Conservation (phyloP, 139 green algal genomes). For the Micractinium conductrix region DNA sequence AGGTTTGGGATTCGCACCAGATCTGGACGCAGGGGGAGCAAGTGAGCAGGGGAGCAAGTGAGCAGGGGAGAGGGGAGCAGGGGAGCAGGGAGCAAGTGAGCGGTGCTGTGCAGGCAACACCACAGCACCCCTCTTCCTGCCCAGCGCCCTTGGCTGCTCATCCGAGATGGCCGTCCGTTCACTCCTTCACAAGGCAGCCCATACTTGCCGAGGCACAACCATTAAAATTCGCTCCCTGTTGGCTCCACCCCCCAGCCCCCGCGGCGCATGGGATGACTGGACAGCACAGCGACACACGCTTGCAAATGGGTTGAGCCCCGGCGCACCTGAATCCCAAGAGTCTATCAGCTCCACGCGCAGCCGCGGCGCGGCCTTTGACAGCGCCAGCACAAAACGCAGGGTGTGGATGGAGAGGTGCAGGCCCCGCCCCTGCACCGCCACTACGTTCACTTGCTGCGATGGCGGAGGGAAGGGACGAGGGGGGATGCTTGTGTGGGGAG, state of each 20-base stretch:
- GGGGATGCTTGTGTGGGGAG: too few relatives aligned
- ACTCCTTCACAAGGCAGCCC: not conserved
- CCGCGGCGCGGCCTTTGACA: not conserved
- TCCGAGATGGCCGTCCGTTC: not conserved
- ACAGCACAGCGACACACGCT: not conserved
- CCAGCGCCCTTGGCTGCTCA: too few relatives aligned
- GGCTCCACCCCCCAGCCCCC: not conserved
- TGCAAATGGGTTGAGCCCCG: not conserved
- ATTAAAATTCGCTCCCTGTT: too few relatives aligned
- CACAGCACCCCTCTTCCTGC: too few relatives aligned
- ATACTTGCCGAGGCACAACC: not conserved
- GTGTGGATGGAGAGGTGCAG: conserved; percentile 28
- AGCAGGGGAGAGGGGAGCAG: not conserved
- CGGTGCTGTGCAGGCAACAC: not conserved
- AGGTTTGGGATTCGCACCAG: conserved; percentile 24
- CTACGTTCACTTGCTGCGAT: conserved; percentile 29
- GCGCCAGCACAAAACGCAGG: conserved; percentile 17
- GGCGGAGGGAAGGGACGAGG: not conserved
- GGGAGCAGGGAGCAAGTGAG: not conserved
- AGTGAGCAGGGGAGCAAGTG: too few relatives aligned
- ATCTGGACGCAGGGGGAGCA: not conserved
- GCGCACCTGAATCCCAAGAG: not conserved
- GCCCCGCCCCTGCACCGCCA: conserved; percentile 18
- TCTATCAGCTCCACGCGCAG: conserved; percentile 4
- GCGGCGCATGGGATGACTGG: not conserved